phyloP scores from a whole-genome alignment of 2,329 filamentous ascomycete species.

The Dryadomyces quercivorus region DNA sequence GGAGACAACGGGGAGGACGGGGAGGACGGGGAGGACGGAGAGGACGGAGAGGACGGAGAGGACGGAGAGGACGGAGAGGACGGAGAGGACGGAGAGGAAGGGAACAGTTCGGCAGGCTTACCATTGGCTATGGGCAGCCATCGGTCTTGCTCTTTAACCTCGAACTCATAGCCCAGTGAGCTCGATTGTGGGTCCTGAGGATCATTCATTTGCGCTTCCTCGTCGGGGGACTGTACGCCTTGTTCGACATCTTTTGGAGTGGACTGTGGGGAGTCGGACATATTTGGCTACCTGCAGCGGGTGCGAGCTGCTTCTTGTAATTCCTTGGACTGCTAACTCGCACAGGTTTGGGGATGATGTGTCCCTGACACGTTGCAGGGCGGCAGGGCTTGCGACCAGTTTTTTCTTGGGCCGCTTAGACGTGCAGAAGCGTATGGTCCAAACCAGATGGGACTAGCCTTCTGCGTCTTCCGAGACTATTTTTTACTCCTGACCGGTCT shows the following conservation, averaged over 20 bases:
- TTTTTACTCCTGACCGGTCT: conserved; percentile 12
- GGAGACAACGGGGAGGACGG: too few relatives aligned
- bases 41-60: not conserved
- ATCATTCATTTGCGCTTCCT: conserved; percentile 91
- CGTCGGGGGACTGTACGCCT: conserved; percentile 83
- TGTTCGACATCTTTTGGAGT: conserved; percentile 92
- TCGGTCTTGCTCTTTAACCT: conserved; percentile 98
- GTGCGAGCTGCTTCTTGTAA: conserved; percentile 46
- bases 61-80: not conserved
- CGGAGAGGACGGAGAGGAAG: not conserved
- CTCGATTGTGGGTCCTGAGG: conserved; percentile 64
- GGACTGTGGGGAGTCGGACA: conserved; percentile 79
- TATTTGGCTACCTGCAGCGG: conserved; percentile 68
- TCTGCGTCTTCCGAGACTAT: conserved; percentile 15
- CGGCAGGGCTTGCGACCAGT: conserved; percentile 38
- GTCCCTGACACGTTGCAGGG: conserved; percentile 50
- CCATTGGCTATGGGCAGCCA: conserved; percentile 99
- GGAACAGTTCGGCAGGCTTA: conserved; percentile 44
- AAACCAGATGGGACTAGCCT: conserved; percentile 19
- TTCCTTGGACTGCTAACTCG: conserved; percentile 43
- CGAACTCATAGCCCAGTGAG: conserved; percentile 78
- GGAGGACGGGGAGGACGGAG: too few relatives aligned
- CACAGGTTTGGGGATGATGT: conserved; percentile 48
- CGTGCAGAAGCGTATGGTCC: conserved; percentile 40
- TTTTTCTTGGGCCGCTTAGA: conserved; percentile 27